Evolutionary conservation across 805 yeast species (phyloP), one percentile per base, ranked within the genome.

Genomic region (Lachancea fermentati): DNA sequence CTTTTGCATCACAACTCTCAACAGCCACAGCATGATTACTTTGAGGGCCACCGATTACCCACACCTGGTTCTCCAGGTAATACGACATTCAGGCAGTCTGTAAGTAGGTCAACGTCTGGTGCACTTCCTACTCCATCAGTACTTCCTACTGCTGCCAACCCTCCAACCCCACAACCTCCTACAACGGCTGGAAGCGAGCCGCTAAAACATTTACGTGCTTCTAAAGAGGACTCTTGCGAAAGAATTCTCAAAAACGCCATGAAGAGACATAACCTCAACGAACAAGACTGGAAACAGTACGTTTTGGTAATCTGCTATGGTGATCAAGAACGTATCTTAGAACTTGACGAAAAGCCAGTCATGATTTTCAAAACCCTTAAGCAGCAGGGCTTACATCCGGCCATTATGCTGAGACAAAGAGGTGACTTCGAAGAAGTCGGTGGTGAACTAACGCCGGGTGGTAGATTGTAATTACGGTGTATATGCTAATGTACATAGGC

Each of bases 281-380:
- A 78, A 24, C 81, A 77, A 37, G 96, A 87, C 55, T 85, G 96
- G 89, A 73, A 84, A 38, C 83, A 86, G 53, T 91, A 88, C 57
- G 95, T 89, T 2, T 66, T 91, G 37, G 88, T 89, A 13, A 84
- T 91, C 12, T 84, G 94, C 56, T 88, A 86, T 57, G 96, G 93
- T 17, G 96, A 88, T 58, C 83, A 83, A 54, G 97, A 91, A 56
- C 68, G 96, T 19, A 77, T 88, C 7, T 63, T 93, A 34, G 85
- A 83, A 29, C 68, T 85, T 47, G 85, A 86, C 19, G 98, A 91
- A 55, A 84, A 79, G 58, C 98, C 98, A 0, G 94, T 91, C 5
- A 68, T 75, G 28, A 79, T 88, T 7, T 86, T 87, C 58, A 84
- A 86, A 59, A 95, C 84, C 54, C 68, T 91, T 18, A 87, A 79